phyloP scores from a whole-genome alignment of 768 basidiomycete genomes.

The Trametes elegans region DNA sequence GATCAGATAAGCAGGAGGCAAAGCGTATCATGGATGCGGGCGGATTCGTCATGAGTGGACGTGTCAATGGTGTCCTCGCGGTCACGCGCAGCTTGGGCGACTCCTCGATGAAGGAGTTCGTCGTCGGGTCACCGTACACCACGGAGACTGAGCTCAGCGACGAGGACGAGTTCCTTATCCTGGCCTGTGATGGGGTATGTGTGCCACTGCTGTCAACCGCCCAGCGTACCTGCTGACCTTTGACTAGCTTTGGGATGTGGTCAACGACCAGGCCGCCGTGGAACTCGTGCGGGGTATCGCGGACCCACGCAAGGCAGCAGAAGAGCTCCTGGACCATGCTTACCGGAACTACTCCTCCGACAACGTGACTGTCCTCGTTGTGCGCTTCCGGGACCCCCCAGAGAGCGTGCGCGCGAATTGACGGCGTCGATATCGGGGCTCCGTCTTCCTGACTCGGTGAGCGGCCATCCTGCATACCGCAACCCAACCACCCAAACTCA shows the following conservation, averaged over 20 bases:
- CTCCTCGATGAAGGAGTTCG: slow-evolving; percentile 99
- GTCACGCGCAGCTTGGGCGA: slow-evolving; percentile 96
- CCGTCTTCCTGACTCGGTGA: slow-evolving; percentile 10
- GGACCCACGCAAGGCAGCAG: slow-evolving; percentile 83
- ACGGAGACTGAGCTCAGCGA: slow-evolving; percentile 93
- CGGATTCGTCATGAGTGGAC: slow-evolving; percentile 97
- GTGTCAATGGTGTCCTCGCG: slow-evolving; percentile 96
- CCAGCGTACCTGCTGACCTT: neutral
- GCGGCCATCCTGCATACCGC: neutral
- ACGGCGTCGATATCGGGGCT: slow-evolving; percentile 18
- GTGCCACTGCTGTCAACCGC: neutral
- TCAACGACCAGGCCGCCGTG: slow-evolving; percentile 86
- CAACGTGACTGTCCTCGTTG: slow-evolving; percentile 89
- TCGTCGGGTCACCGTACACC: slow-evolving; percentile 96
- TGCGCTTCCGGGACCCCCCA: slow-evolving; percentile 65
- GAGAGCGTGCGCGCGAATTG: slow-evolving; percentile 18
- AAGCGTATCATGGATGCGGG: slow-evolving; percentile 98
- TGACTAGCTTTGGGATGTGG: slow-evolving; percentile 91
- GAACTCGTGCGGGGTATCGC: slow-evolving; percentile 71
- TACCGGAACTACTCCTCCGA: slow-evolving; percentile 88
- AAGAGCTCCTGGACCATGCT: slow-evolving; percentile 76
- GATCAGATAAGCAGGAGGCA: slow-evolving; percentile 94
- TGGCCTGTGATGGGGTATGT: slow-evolving; percentile 97
- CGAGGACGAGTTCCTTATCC: slow-evolving; percentile 90
- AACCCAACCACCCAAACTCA: neutral